phyloP scores from a whole-genome alignment of 352 stramenopile genomes.

The Pythium guiyangense region DNA sequence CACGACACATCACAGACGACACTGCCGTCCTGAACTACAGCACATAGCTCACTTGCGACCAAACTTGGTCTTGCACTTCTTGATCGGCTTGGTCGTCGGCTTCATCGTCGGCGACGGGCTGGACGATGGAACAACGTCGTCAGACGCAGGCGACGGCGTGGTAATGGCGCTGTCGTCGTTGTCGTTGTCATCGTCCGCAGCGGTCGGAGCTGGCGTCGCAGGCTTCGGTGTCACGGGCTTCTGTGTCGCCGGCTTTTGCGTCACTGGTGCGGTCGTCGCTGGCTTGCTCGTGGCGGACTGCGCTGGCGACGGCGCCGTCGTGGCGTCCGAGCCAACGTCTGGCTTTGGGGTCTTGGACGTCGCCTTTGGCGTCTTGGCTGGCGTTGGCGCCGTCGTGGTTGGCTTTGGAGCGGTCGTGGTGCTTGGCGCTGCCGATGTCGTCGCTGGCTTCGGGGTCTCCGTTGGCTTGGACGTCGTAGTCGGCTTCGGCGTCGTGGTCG shows the following conservation, averaged over 20 bases:
- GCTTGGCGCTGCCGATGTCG: constrained; percentile 6
- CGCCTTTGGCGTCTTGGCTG: constrained; percentile 6
- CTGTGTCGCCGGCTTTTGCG: background rate
- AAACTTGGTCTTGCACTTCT: background rate
- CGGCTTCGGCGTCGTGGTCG: constrained; percentile 8
- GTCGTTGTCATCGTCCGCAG: background rate
- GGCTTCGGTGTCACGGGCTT: background rate
- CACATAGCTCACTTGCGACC: constrained; percentile 1
- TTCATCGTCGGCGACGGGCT: constrained; percentile 1
- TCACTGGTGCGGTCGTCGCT: background rate
- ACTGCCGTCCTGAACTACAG: too few species aligned
- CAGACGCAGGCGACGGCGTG: background rate
- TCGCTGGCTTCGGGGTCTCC: constrained; percentile 4
- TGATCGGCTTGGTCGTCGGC: background rate
- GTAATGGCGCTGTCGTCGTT: background rate
- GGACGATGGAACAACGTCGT: background rate
- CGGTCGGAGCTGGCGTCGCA: background rate
- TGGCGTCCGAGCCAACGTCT: constrained; percentile 4
- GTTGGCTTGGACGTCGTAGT: constrained; percentile 9
- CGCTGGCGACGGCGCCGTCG: background rate
- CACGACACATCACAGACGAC: too few species aligned
- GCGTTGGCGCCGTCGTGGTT: constrained; percentile 3
- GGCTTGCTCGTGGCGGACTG: background rate
- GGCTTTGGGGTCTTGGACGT: constrained; percentile 1
- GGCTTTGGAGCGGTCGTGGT: background rate